Percentiles rank a stretch among this genome's conserved stretches.
These are phyloP conservation scores for Termitomyces sp. DNA, from an alignment of 768 basidiomycete genomes.

Conservation along the genomic window DNA sequence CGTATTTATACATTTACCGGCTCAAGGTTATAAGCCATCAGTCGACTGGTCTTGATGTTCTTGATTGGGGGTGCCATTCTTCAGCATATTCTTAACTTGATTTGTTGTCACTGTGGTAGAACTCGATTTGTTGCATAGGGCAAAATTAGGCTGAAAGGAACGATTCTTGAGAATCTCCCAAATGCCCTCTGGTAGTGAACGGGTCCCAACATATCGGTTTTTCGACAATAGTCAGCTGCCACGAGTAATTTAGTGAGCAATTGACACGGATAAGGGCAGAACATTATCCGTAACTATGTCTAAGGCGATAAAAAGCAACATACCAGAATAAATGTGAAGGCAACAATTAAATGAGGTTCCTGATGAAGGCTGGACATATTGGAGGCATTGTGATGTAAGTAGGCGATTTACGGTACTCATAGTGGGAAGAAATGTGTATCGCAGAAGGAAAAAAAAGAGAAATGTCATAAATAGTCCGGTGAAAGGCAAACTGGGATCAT, in stretches of 20 bases:
- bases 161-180: too few species aligned
- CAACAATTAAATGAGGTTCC: background rate
- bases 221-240: background rate
- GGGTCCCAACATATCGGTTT: too few species aligned
- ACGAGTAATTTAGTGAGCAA: background rate
- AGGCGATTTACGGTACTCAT: background rate
- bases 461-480: background rate
- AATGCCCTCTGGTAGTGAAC: background rate
- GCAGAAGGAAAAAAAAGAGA: background rate
- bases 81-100: too few species aligned
- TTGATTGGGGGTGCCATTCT: too few species aligned
- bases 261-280: background rate
- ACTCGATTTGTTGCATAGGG: too few species aligned
- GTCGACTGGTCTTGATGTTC: too few species aligned
- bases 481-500: background rate
- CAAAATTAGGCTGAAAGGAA: too few species aligned
- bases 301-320: background rate
- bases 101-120: too few species aligned
- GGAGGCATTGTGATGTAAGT: background rate
- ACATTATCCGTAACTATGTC: background rate
- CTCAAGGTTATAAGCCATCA: too few species aligned
- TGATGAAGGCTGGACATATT: background rate
- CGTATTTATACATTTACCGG: too few species aligned
- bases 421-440: background rate
- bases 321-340: background rate